phyloP scores from a whole-genome alignment of 139 green algal species.

The Ettlia oleoabundans region DNA sequence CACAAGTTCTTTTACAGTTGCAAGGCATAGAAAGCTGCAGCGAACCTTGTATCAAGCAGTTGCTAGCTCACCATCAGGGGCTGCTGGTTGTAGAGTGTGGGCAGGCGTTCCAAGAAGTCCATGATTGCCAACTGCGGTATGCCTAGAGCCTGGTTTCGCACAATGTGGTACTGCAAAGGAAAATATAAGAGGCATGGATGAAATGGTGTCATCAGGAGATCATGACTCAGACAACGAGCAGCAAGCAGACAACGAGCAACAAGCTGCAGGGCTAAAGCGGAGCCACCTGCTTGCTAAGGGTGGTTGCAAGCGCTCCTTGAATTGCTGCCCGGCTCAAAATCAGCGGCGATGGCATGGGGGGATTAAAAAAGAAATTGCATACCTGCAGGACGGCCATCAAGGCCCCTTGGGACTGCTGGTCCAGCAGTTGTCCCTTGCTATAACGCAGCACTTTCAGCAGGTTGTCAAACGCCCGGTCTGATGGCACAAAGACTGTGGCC shows the following conservation, averaged over 20 bases:
- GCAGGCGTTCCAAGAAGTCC: background rate
- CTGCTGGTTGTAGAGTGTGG: background rate
- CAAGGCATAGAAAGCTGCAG: too few relatives aligned
- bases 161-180: constrained; percentile 3
- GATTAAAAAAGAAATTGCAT: too few relatives aligned
- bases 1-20: too few relatives aligned
- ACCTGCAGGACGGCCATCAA: background rate
- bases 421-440: background rate
- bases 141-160: background rate
- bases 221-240: too few relatives aligned
- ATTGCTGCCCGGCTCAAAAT: too few relatives aligned
- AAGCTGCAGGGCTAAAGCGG: too few relatives aligned
- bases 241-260: too few relatives aligned
- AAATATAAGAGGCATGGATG: background rate
- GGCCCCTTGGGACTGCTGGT: background rate
- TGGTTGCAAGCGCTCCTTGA: too few relatives aligned
- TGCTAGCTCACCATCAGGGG: background rate
- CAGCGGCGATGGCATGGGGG: too few relatives aligned
- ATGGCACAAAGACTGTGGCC: background rate
- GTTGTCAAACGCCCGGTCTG: background rate
- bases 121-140: background rate
- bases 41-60: too few relatives aligned
- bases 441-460: background rate
- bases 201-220: too few relatives aligned
- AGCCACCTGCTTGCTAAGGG: too few relatives aligned